Conservation (phyloP, 306 rosid genomes). For the Purshia tridentata region DNA sequence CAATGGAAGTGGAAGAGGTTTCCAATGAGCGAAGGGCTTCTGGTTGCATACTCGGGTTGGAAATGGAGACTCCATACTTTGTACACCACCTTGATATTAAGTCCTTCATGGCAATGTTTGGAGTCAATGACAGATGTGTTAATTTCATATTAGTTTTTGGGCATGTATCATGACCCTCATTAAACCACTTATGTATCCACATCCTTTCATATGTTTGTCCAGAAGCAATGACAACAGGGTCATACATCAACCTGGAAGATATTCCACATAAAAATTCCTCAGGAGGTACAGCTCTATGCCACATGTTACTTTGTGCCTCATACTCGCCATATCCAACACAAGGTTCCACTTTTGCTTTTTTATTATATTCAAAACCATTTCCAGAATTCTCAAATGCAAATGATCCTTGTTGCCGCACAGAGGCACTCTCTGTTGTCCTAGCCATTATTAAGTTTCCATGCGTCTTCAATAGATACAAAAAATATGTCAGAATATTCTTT, state of each 20-base stretch:
- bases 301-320: slow-evolving; percentile 31
- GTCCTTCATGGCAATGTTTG: slow-evolving; percentile 61
- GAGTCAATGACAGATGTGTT: slow-evolving; percentile 46
- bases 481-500: slow-evolving; percentile 54
- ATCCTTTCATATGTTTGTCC: slow-evolving; percentile 77
- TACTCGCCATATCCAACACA: slow-evolving; percentile 17
- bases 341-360: slow-evolving; percentile 28
- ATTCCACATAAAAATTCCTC: slow-evolving; percentile 68
- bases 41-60: slow-evolving; percentile 49
- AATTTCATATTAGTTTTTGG: slow-evolving; percentile 62
- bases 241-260: slow-evolving; percentile 76
- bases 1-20: slow-evolving; percentile 53
- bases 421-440: slow-evolving; percentile 40
- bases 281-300: slow-evolving; percentile 48
- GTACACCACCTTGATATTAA: slow-evolving; percentile 71
- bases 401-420: slow-evolving; percentile 30
- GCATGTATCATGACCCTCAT: slow-evolving; percentile 65
- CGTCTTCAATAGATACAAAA: slow-evolving; percentile 52
- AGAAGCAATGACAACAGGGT: slow-evolving; percentile 86
- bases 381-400: slow-evolving; percentile 31
- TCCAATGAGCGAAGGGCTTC: slow-evolving; percentile 45
- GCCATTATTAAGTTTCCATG: slow-evolving; percentile 35
- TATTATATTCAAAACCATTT: slow-evolving; percentile 27
- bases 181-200: slow-evolving; percentile 91
- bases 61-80: slow-evolving; percentile 46